Evolutionary conservation across 352 stramenopile genomes (phyloP).

Genomic region (Globisporangium radiosum): DNA sequence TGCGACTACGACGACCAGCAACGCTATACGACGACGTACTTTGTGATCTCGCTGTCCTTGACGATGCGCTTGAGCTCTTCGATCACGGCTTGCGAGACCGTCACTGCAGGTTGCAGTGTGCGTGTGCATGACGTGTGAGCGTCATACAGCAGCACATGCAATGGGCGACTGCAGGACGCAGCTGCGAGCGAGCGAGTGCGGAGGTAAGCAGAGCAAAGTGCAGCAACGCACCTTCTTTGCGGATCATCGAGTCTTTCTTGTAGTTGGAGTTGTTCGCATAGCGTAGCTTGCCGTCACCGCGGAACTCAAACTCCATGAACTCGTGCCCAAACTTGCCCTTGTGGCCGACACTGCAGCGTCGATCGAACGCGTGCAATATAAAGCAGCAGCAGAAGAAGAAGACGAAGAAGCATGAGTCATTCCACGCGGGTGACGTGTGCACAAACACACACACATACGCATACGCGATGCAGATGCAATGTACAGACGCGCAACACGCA

Average conservation of each 20-base stretch:
- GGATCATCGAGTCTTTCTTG: conserved; percentile 96
- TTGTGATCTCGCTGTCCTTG: conserved; percentile 86
- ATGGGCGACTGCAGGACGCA: too few relatives aligned
- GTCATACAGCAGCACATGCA: not conserved
- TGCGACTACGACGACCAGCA: too few relatives aligned
- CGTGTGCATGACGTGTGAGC: too few relatives aligned
- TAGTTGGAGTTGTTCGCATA: conserved; percentile 99
- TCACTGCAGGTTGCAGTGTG: conserved; percentile 46
- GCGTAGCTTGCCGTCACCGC: conserved; percentile 84
- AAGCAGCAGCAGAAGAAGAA: not conserved
- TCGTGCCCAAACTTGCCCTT: conserved; percentile 95
- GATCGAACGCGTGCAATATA: not conserved
- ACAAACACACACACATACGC: not conserved
- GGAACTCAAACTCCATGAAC: conserved; percentile 98
- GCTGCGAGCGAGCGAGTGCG: too few relatives aligned
- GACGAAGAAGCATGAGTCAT: not conserved
- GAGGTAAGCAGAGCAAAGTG: too few relatives aligned
- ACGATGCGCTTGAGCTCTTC: conserved; percentile 94
- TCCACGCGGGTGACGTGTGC: too few relatives aligned
- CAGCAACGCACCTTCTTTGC: conserved; percentile 87
- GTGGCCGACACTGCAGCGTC: conserved; percentile 84
- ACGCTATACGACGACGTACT: conserved; percentile 32
- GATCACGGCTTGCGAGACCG: conserved; percentile 87
- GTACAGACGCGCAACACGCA: conserved; percentile 20
- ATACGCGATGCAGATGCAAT: not conserved